phyloP scores from a whole-genome alignment of 2,329 filamentous ascomycete species.

The Tolypocladium album region DNA sequence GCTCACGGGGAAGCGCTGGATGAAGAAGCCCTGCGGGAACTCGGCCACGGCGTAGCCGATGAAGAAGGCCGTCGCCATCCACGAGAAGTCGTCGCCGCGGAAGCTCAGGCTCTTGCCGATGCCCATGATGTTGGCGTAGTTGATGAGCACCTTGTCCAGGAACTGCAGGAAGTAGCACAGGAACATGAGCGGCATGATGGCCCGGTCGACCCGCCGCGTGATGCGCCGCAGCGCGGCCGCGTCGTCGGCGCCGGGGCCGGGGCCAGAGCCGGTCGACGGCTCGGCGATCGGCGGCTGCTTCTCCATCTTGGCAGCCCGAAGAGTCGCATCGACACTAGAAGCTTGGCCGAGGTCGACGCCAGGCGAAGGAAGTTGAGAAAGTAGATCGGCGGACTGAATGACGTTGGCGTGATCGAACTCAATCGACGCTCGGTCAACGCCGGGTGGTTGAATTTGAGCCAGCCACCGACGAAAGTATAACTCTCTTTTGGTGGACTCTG shows the following conservation, averaged over 20 bases:
- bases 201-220: constrained; percentile 13
- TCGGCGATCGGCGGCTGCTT: background rate
- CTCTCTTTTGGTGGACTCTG: background rate
- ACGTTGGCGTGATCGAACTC: background rate
- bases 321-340: background rate
- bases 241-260: background rate
- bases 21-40: constrained; percentile 17
- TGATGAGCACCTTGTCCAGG: constrained; percentile 16
- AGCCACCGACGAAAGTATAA: background rate
- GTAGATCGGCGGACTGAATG: background rate
- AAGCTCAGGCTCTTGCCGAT: constrained; percentile 17
- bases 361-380: background rate
- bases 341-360: background rate
- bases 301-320: background rate
- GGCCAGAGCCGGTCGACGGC: background rate
- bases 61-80: constrained; percentile 20
- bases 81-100: constrained; percentile 18
- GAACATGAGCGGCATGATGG: constrained; percentile 15
- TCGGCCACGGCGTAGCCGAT: constrained; percentile 17
- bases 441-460: background rate
- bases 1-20: constrained; percentile 21
- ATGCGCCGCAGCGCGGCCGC: constrained; percentile 3
- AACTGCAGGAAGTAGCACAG: constrained; percentile 15
- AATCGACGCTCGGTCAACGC: background rate
- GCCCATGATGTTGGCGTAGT: constrained; percentile 19